phyloP scores from a whole-genome alignment of 1,284 basidiomycete genomes.

The Ceratobasidium sp. region DNA sequence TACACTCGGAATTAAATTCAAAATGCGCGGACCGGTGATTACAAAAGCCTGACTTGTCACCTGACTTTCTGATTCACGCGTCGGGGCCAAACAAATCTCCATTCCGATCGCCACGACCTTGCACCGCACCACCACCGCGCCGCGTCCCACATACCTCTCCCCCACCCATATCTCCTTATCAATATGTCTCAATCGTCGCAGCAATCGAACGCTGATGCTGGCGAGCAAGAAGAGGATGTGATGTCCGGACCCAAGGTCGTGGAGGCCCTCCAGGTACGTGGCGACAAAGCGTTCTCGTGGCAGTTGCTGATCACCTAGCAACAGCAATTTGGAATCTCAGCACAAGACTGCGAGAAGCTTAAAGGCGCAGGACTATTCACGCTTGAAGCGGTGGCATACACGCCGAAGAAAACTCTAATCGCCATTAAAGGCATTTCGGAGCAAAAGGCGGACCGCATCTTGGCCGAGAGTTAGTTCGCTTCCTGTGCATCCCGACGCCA shows the following conservation, averaged over 20 bases:
- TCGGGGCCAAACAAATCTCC: slow-evolving; percentile 39
- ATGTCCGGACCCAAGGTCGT: slow-evolving; percentile 85
- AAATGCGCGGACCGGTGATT: slow-evolving; percentile 7
- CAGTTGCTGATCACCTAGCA: slow-evolving; percentile 4
- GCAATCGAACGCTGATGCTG: slow-evolving; percentile 60
- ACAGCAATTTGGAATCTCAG: slow-evolving; percentile 87
- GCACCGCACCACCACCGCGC: slow-evolving; percentile 31
- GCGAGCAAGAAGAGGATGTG: slow-evolving; percentile 67
- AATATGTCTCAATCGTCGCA: slow-evolving; percentile 63
- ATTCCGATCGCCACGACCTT: slow-evolving; percentile 40
- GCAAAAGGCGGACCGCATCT: slow-evolving; percentile 97
- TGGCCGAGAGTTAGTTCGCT: slow-evolving; percentile 82
- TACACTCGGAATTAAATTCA: slow-evolving; percentile 7
- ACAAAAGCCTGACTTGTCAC: slow-evolving; percentile 20
- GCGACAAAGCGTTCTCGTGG: background rate
- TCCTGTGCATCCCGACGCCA: background rate
- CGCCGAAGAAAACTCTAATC: slow-evolving; percentile 93
- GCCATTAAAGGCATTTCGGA: slow-evolving; percentile 98
- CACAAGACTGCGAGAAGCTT: slow-evolving; percentile 96
- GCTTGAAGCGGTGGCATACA: slow-evolving; percentile 96
- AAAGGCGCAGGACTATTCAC: slow-evolving; percentile 94
- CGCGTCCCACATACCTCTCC: background rate
- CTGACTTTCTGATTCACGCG: slow-evolving; percentile 41
- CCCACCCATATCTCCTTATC: slow-evolving; percentile 5
- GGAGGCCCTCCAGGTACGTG: slow-evolving; percentile 75